These are phyloP conservation scores for Penicillium olsonii DNA, from an alignment of 2,329 filamentous ascomycete species.

Conservation along the genomic window DNA sequence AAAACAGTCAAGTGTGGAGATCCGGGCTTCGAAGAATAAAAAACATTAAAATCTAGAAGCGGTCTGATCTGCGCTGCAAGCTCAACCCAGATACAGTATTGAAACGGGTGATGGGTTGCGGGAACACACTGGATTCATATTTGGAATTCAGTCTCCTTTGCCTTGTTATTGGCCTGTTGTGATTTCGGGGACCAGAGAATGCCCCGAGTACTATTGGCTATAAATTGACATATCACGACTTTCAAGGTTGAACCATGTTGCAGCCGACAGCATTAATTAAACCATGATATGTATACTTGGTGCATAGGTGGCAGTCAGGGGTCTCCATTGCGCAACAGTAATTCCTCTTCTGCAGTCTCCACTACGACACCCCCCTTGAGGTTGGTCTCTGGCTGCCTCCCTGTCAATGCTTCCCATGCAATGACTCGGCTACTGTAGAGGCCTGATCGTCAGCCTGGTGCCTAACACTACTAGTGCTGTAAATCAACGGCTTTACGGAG, in stretches of 20 bases:
- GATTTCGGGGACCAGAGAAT: not conserved
- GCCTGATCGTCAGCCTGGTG: not conserved
- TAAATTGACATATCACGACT: not conserved
- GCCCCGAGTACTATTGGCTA: constrained; percentile 1
- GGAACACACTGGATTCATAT: not conserved
- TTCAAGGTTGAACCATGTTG: not conserved
- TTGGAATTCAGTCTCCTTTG: not conserved
- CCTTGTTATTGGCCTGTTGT: not conserved
- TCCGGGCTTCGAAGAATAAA: not conserved
- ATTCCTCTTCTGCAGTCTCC: not conserved
- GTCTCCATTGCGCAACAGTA: not conserved
- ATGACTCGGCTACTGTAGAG: not conserved
- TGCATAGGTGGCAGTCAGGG: not conserved
- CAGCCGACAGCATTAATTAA: not conserved
- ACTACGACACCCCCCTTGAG: not conserved
- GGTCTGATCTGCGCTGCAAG: constrained; percentile 9
- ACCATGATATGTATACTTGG: not conserved
- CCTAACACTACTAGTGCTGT: not conserved
- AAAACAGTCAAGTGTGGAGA: not conserved
- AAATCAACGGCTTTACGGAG: too few species aligned
- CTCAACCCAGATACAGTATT: constrained; percentile 5
- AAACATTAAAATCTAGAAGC: not conserved
- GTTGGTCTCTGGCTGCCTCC: not conserved
- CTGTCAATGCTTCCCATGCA: not conserved
- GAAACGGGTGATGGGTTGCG: constrained; percentile 1